Evolutionary conservation across 495 filamentous ascomycete genomes (phyloP).

Genomic region (Aspergillus steynii): DNA sequence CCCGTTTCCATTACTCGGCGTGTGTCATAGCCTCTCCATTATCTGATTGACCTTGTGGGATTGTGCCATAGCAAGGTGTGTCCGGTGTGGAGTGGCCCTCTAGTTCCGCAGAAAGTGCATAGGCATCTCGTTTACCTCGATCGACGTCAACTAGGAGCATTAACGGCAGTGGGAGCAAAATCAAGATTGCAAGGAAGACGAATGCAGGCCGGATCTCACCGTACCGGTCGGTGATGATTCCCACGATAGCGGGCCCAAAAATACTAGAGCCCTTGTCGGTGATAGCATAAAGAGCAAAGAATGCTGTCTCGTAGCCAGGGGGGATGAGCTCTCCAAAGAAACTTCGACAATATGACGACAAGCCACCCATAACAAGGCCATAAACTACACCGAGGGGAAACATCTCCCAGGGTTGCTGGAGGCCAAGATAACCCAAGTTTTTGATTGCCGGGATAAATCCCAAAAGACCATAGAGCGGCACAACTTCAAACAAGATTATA

Average conservation of each 20-base stretch:
- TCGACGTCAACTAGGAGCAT: constrained; percentile 90
- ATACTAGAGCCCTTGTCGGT: constrained; percentile 96
- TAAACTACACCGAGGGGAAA: constrained; percentile 89
- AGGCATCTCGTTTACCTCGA: constrained; percentile 76
- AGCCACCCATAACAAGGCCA: constrained; percentile 87
- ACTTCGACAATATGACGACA: constrained; percentile 92
- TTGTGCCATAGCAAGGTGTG: constrained; percentile 26
- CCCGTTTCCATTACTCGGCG: background rate
- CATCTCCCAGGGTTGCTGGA: constrained; percentile 97
- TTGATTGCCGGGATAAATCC: constrained; percentile 85
- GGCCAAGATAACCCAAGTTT: constrained; percentile 71
- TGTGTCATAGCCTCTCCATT: background rate
- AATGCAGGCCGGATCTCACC: constrained; percentile 93
- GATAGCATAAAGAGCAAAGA: constrained; percentile 95
- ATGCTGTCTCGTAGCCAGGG: constrained; percentile 90
- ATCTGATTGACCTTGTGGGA: constrained; percentile 13
- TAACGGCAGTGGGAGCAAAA: constrained; percentile 78
- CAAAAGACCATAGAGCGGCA: constrained; percentile 87
- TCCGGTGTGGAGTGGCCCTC: constrained; percentile 38
- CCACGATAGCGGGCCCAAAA: constrained; percentile 93
- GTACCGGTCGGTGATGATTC: constrained; percentile 82
- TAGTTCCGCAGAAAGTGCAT: constrained; percentile 66
- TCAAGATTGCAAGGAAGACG: constrained; percentile 82
- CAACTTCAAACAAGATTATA: constrained; percentile 85
- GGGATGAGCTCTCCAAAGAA: constrained; percentile 92